A percentile compares a stretch with the other conserved stretches of the same genome.
Evolutionary conservation across 176 grass and related monocot species (phyloP).

Genomic region (Pharus latifolius): DNA sequence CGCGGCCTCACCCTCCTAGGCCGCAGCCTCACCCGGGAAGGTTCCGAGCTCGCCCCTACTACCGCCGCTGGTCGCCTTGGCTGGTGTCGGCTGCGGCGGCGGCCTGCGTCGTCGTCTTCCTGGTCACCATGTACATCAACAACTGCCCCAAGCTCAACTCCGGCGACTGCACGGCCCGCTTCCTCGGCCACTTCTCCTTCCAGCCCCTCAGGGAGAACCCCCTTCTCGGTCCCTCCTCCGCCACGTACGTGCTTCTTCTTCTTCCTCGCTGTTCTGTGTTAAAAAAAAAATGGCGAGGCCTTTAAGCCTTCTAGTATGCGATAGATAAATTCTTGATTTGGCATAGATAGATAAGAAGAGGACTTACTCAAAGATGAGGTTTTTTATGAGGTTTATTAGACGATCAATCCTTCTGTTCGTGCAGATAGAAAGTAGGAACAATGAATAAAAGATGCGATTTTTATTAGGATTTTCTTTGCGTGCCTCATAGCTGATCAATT

Average conservation of each 20-base stretch:
- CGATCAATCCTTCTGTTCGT: background rate
- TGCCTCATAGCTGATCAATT: background rate
- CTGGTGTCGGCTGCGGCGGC: constrained; percentile 38
- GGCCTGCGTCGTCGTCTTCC: constrained; percentile 48
- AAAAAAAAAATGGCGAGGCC: background rate
- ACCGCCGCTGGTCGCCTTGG: constrained; percentile 54
- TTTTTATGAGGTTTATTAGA: background rate
- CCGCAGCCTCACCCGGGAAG: too few relatives aligned
- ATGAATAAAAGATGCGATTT: background rate
- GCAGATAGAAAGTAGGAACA: too few relatives aligned
- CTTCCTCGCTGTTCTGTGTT: background rate
- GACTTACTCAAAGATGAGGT: background rate
- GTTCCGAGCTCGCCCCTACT: constrained; percentile 31
- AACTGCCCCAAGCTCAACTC: constrained; percentile 44
- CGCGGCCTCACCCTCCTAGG: background rate
- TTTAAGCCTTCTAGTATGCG: too few relatives aligned
- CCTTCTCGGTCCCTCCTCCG: constrained; percentile 72
- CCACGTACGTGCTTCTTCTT: constrained; percentile 28
- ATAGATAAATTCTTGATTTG: background rate
- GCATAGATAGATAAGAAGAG: background rate
- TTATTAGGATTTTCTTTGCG: too few relatives aligned
- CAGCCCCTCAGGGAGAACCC: constrained; percentile 79
- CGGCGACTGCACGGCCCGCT: constrained; percentile 32
- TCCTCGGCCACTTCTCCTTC: constrained; percentile 75
- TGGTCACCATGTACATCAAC: constrained; percentile 78